Evolutionary conservation across 2,329 filamentous ascomycete species (phyloP), one percentile per base, ranked within the genome.

Genomic region (Alternaria triticina): DNA sequence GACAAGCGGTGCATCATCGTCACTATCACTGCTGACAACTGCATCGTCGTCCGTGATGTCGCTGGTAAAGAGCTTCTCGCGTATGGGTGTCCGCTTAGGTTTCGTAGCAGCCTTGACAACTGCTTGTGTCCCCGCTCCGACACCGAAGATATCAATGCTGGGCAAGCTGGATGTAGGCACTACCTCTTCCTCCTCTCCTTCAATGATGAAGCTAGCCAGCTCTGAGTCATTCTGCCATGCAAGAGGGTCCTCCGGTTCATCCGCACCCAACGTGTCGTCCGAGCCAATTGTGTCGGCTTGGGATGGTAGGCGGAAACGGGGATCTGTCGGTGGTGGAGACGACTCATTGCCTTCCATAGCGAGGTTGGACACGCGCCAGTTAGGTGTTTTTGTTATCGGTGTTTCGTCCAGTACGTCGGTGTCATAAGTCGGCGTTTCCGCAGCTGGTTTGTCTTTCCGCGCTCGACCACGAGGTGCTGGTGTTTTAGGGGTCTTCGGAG

Each of bases 191-290:
- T 76, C 80, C 27, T 82, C 81, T n/a, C 80, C 80, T 28, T 79
- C 80, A 0, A 79, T 82, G 49, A 85, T 79, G 67, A 85, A 85
- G 57, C 79, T 81, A 10, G 76, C 74, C 5, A 84, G 77, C 49
- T 85, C 83, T 6, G 82, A 84, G 62, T 84, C 82, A 5, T 77
- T 60, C 43, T 79, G 76, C 45, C 82, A 77, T 23, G 77, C 80
- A 49, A 81, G 80, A 20, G 81, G 80, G 22, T 83, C 79, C 55
- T 82, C 79, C 3, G 68, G 49, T 23, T 76, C 74, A 20, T 77
- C 73, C 7, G 70, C 72, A 28, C 80, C 82, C 23, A 78, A 71
- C 0, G 83, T 84, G 58, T 84, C 83, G 27, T 77, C 68, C 0
- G 82, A 83, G 9, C 83, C 83, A 36, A 85, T 74, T 17, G 77